These are phyloP conservation scores for Apiospora sp. DNA, from an alignment of 2,329 filamentous ascomycete genomes.

Conservation along the genomic window DNA sequence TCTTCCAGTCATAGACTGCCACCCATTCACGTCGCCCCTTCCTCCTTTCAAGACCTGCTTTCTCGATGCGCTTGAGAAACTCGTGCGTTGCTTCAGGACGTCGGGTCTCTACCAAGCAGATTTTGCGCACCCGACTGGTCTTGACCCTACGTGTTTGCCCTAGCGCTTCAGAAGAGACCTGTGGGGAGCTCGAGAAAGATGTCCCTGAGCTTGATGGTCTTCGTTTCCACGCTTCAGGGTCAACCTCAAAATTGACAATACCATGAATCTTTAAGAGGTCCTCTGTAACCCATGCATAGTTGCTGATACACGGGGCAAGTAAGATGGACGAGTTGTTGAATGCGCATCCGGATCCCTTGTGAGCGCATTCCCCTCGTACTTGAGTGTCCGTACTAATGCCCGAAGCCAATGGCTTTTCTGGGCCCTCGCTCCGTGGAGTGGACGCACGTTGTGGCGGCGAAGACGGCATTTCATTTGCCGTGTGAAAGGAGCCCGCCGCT, in stretches of 20 bases:
- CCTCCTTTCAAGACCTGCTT: slow-evolving; percentile 37
- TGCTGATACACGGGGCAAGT: slow-evolving; percentile 51
- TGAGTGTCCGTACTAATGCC: background rate
- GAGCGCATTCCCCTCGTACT: slow-evolving; percentile 39
- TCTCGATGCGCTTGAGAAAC: slow-evolving; percentile 46
- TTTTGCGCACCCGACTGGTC: slow-evolving; percentile 33
- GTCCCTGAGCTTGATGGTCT: background rate
- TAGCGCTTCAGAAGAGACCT: background rate
- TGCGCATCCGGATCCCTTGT: slow-evolving; percentile 46
- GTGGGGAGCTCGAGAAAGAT: background rate
- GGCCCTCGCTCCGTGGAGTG: slow-evolving; percentile 5
- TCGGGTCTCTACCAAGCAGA: slow-evolving; percentile 53
- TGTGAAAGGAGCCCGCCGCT: background rate
- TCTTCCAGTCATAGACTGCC: slow-evolving; percentile 56
- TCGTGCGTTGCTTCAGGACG: slow-evolving; percentile 40
- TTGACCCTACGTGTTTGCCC: background rate
- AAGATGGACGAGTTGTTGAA: slow-evolving; percentile 49
- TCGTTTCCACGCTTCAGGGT: slow-evolving; percentile 47
- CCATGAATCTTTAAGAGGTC: slow-evolving; percentile 53
- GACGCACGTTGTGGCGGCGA: slow-evolving; percentile 29
- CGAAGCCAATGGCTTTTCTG: background rate
- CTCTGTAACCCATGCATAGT: slow-evolving; percentile 46
- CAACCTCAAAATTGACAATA: slow-evolving; percentile 43
- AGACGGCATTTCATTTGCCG: slow-evolving; percentile 32
- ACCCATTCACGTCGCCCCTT: slow-evolving; percentile 47